Evolutionary conservation across 2,329 filamentous ascomycete species (phyloP).

Genomic region (Ophiocordyceps sinensis): DNA sequence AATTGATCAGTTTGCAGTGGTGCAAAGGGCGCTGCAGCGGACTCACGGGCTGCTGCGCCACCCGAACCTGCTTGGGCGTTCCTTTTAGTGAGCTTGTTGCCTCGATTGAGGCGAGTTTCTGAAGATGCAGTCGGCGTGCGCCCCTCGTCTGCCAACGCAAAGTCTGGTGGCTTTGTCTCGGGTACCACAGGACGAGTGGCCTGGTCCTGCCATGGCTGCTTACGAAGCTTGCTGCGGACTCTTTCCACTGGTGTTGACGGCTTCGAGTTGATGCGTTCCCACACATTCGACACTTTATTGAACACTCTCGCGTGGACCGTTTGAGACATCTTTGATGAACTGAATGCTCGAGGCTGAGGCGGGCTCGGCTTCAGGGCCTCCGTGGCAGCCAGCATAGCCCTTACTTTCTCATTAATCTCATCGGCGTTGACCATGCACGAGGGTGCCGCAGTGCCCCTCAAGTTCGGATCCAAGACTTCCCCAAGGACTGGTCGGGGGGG

Average conservation of each 20-base stretch:
- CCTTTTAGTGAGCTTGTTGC: background rate
- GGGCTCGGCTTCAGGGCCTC: conserved; percentile 17
- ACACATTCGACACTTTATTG: conserved; percentile 18
- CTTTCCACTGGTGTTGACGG: conserved; percentile 8
- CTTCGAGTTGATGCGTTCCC: conserved; percentile 17
- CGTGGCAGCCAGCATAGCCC: conserved; percentile 21
- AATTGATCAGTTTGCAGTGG: background rate
- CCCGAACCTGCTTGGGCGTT: background rate
- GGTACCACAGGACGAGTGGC: background rate
- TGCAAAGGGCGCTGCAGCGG: background rate
- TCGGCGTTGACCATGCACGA: conserved; percentile 5
- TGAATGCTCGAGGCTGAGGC: conserved; percentile 3
- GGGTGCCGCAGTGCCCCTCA: background rate
- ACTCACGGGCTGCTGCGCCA: background rate
- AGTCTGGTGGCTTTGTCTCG: background rate
- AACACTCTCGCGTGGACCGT: conserved; percentile 16
- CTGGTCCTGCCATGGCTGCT: background rate
- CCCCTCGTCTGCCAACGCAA: background rate
- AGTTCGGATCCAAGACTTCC: background rate
- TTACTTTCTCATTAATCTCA: conserved; percentile 18
- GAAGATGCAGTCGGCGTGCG: background rate
- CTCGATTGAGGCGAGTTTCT: too few species aligned
- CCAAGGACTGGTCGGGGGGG: background rate
- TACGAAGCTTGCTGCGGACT: conserved; percentile 4
- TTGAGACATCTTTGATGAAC: conserved; percentile 12